Percentiles rank a stretch among this genome's conserved stretches.
Conservation (phyloP, 768 basidiomycete genomes). For the Dioszegia crocea region DNA sequence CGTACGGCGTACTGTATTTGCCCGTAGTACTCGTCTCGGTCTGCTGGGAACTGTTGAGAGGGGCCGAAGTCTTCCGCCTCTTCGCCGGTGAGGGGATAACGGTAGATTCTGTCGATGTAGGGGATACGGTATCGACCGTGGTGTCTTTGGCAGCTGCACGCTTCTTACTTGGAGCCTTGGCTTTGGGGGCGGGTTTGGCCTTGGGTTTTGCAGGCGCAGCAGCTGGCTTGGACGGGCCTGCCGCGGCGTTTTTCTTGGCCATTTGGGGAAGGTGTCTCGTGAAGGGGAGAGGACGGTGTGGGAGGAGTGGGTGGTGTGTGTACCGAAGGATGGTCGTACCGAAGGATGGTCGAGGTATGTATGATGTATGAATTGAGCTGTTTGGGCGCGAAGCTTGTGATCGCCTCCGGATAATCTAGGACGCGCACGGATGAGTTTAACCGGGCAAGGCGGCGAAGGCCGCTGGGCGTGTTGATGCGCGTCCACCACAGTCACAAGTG, state of each 20-base stretch:
- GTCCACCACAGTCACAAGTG: too few species aligned
- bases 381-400: too few species aligned
- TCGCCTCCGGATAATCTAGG: too few species aligned
- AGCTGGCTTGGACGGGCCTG: not conserved
- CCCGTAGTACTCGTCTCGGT: not conserved
- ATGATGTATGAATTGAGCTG: too few species aligned
- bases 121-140: not conserved
- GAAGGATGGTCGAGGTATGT: too few species aligned
- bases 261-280: not conserved
- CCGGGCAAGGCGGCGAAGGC: too few species aligned
- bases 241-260: not conserved
- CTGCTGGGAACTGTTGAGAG: not conserved
- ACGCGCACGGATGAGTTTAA: too few species aligned
- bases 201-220: not conserved
- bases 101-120: not conserved
- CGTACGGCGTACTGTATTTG: not conserved
- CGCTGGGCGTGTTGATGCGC: too few species aligned
- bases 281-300: not conserved
- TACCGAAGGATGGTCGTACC: too few species aligned
- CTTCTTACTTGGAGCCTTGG: not conserved
- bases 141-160: not conserved
- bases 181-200: not conserved
- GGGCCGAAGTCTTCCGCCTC: not conserved
- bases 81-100: not conserved
- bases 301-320: not conserved